Conservation (phyloP, 306 rosid species). For the Prunus salicina region DNA sequence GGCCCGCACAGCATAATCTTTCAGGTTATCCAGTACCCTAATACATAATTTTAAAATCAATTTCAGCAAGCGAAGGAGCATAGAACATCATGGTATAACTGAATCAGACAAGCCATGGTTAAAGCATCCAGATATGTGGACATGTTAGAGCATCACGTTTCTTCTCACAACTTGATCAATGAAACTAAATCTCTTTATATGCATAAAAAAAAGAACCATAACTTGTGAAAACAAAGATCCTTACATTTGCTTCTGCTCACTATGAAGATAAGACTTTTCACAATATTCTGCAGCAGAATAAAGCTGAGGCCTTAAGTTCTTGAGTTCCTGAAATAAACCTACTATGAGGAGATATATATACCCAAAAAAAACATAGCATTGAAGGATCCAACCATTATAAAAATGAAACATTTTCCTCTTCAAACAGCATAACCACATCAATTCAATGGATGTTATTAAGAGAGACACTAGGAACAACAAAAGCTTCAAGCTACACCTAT, state of each 20-base stretch:
- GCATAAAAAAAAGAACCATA: neutral
- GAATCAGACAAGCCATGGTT: neutral
- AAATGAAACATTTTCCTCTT: neutral
- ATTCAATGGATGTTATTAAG: conserved; percentile 6
- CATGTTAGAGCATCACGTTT: neutral
- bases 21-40: conserved; percentile 87
- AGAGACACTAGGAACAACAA: neutral
- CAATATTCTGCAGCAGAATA: conserved; percentile 97
- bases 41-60: conserved; percentile 12
- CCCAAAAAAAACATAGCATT: too few relatives aligned
- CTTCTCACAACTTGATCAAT: neutral
- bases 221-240: conserved; percentile 15
- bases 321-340: conserved; percentile 73
- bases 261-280: conserved; percentile 74
- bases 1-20: conserved; percentile 91
- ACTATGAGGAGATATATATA: neutral
- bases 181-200: neutral
- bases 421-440: conserved; percentile 11
- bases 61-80: conserved; percentile 7
- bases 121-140: neutral
- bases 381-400: conserved; percentile 12
- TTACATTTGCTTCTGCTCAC: conserved; percentile 86
- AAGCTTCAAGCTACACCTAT: neutral
- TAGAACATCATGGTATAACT: neutral
- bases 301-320: conserved; percentile 89